Base-by-base conservation (phyloP, 2,329 filamentous ascomycete genomes). In the Xylaria polymorpha region DNA sequence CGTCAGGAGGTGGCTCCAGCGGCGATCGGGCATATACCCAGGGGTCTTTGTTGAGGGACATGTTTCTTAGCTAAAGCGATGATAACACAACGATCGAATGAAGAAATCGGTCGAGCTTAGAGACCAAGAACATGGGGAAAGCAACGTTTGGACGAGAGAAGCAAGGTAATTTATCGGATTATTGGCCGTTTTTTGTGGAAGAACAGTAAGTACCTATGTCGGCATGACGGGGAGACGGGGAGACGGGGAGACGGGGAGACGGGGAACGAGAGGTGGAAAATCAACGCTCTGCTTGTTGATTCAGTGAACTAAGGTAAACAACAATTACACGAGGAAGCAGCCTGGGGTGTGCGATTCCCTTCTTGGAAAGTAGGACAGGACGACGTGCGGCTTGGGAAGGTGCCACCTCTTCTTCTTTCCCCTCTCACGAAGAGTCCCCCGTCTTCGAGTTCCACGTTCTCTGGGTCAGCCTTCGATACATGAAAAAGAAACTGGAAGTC, bases 31-130 rank as follows among this genome's bases (percentile, higher is more conserved):
- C 32, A 32, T 72, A 71, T 22, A 43, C 57, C 75, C 75, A 77
- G 46, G 62, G 35, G 29, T 74, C 71, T 58, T 76, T 73, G 50
- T 74, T 64, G 65, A 67, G 66, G 57, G 72, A 67, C 75, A 77
- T 77, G 59, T 8, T 68, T 44, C 18, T 61, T 53, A 51, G 37
- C 48, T 61, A 70, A 70, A 20, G 41, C 43, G 61, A 66, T 35
- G 20, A 69, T 65, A 69, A 70, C 22, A 65, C 56, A 64, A 58
- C 64, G 65, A 61, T 46, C 39, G 57, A 70, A 70, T 64, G 64
- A 65, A 62, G 39, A 56, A 72, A 39, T 25, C 18, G 46, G 29
- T 20, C 25, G 64, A 71, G 56, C 50, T 61, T 64, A 29, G 65
- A 57, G 62, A 56, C 70, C 60, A 61, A 67, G 55, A 59, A 44